Conservation (phyloP, 805 yeast species). For the Candida cerambycidarum region DNA sequence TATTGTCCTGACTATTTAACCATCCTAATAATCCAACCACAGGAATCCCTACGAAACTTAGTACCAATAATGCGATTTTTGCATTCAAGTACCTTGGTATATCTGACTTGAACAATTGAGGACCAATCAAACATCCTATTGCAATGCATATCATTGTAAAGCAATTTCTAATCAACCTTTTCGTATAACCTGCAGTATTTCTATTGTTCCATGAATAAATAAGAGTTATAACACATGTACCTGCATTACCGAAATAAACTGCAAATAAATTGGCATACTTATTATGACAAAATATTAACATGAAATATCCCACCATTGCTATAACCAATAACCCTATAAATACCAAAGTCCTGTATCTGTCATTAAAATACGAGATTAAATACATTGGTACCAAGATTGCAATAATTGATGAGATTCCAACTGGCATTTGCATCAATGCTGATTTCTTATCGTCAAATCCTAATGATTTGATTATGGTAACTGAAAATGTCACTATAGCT, state of each 20-base stretch:
- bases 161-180: conserved; percentile 61
- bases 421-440: conserved; percentile 56
- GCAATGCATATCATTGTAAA: conserved; percentile 64
- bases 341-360: conserved; percentile 25
- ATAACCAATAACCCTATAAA: conserved; percentile 34
- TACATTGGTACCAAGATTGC: conserved; percentile 33
- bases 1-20: conserved; percentile 50
- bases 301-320: conserved; percentile 38
- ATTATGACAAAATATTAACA: conserved; percentile 38
- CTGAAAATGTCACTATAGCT: conserved; percentile 53
- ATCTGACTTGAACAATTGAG: conserved; percentile 59
- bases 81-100: conserved; percentile 61
- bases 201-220: conserved; percentile 62
- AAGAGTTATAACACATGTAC: conserved; percentile 57
- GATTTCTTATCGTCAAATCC: conserved; percentile 47
- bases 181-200: conserved; percentile 74
- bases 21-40: conserved; percentile 42
- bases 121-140: conserved; percentile 64
- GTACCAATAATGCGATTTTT: conserved; percentile 53
- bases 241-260: conserved; percentile 52
- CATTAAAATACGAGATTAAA: conserved; percentile 23
- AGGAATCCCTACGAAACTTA: conserved; percentile 49
- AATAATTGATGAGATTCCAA: conserved; percentile 48
- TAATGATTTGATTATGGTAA: conserved; percentile 50
- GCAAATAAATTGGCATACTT: conserved; percentile 49